Conservation (phyloP, 306 rosid species). For the Pyrus betulifolia region DNA sequence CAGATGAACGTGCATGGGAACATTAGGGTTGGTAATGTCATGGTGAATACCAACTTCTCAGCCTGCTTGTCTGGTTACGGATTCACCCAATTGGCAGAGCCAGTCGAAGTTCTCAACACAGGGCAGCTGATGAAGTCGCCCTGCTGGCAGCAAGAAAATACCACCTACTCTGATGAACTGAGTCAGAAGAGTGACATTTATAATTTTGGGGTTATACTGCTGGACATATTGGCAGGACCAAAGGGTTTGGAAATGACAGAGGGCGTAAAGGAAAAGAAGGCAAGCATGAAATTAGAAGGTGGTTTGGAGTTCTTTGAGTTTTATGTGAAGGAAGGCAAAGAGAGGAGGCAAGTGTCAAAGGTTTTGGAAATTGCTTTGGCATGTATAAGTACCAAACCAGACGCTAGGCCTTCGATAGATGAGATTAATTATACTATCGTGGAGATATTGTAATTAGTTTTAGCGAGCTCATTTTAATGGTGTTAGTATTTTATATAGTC, state of each 20-base stretch:
- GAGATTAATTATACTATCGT: background rate
- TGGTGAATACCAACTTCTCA: slow-evolving; percentile 18
- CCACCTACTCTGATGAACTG: background rate
- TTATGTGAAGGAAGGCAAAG: slow-evolving; percentile 1
- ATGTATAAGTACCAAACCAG: background rate
- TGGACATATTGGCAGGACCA: slow-evolving; percentile 15
- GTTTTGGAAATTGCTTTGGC: slow-evolving; percentile 6
- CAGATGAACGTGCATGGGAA: slow-evolving; percentile 21
- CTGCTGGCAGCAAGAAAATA: background rate
- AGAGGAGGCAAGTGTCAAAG: background rate
- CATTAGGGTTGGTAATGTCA: slow-evolving; percentile 10
- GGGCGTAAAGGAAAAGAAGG: background rate
- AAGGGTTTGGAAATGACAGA: background rate
- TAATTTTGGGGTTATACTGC: slow-evolving; percentile 8
- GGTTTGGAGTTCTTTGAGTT: slow-evolving; percentile 12
- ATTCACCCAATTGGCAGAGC: slow-evolving; percentile 13
- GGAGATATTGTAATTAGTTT: background rate
- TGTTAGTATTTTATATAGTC: too few relatives aligned
- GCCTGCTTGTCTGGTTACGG: slow-evolving; percentile 18
- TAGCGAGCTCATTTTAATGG: too few relatives aligned
- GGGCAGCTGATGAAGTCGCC: background rate
- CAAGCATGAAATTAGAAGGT: background rate
- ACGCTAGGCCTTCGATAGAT: slow-evolving; percentile 4
- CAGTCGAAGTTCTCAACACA: background rate
- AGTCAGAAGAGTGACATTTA: slow-evolving; percentile 12